phyloP scores from a whole-genome alignment of 2,329 filamentous ascomycete genomes.

The Botrytis tulipae region DNA sequence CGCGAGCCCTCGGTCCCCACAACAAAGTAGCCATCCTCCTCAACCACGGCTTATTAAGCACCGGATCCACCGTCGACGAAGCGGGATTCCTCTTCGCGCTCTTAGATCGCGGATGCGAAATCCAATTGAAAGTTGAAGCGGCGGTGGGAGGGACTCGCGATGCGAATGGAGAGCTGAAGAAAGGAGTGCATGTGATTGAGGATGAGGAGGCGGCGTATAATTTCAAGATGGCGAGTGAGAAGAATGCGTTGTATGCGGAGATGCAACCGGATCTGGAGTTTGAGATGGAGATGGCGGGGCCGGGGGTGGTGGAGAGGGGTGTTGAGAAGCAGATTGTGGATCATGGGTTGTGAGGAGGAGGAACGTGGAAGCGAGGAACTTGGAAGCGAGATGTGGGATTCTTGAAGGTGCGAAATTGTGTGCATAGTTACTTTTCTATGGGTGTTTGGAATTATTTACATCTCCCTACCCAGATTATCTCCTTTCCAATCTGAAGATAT shows the following conservation, averaged over 20 bases:
- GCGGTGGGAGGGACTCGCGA: constrained; percentile 54
- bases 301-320: constrained; percentile 36
- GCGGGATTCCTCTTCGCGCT: constrained; percentile 68
- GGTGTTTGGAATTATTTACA: too few species aligned
- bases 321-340: constrained; percentile 36
- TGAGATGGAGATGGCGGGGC: constrained; percentile 45
- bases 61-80: constrained; percentile 71
- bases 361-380: too few species aligned
- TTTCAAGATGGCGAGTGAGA: constrained; percentile 49
- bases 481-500: neutral
- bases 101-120: constrained; percentile 65
- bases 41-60: constrained; percentile 71
- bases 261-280: constrained; percentile 48
- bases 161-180: constrained; percentile 38
- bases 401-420: neutral
- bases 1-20: constrained; percentile 58
- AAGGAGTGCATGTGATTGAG: constrained; percentile 43
- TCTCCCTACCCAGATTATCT: neutral
- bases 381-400: neutral
- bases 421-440: too few species aligned
- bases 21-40: constrained; percentile 61
- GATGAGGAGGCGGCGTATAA: constrained; percentile 56
- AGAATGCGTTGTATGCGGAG: constrained; percentile 47
- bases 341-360: constrained; percentile 27
- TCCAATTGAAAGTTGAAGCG: constrained; percentile 67